Conservation (phyloP, 1,139 yeast genomes). For the Nakaseomyces nivariensis region DNA sequence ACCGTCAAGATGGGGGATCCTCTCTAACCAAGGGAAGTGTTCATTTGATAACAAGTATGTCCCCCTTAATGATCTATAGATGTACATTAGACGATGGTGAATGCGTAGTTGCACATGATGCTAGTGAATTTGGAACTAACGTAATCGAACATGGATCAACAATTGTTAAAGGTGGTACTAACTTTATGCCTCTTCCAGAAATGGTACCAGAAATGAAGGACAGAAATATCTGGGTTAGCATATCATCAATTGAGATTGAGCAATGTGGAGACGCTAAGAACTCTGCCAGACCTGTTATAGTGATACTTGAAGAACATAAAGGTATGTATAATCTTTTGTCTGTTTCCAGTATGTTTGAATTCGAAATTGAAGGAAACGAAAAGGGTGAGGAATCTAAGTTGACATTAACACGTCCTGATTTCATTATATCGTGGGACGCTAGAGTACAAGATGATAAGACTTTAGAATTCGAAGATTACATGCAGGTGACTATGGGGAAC, state of each 20-base stretch:
- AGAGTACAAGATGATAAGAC: conserved; percentile 8
- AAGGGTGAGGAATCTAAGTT: not conserved
- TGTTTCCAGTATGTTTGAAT: not conserved
- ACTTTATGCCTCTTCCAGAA: conserved; percentile 35
- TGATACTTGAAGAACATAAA: conserved; percentile 36
- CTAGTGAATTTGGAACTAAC: conserved; percentile 23
- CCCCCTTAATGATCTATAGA: conserved; percentile 36
- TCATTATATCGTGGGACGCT: conserved; percentile 40
- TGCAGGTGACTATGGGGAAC: conserved; percentile 39
- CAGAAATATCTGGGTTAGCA: conserved; percentile 41
- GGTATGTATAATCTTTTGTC: conserved; percentile 24
- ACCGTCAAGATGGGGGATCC: not conserved
- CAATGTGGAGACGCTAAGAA: conserved; percentile 33
- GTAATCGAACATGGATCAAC: not conserved
- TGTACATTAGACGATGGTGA: conserved; percentile 38
- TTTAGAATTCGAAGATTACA: conserved; percentile 30
- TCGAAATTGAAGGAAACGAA: not conserved
- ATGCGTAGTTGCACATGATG: conserved; percentile 28
- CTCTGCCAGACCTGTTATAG: conserved; percentile 41
- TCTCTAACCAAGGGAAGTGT: conserved; percentile 24
- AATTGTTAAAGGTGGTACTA: conserved; percentile 43
- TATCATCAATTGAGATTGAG: conserved; percentile 34
- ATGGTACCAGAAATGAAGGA: conserved; percentile 29
- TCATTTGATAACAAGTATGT: conserved; percentile 37
- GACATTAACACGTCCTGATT: conserved; percentile 34